A percentile compares a stretch with the other conserved stretches of the same genome.
Conservation (phyloP, 306 rosid species). For the Prunus davidiana region DNA sequence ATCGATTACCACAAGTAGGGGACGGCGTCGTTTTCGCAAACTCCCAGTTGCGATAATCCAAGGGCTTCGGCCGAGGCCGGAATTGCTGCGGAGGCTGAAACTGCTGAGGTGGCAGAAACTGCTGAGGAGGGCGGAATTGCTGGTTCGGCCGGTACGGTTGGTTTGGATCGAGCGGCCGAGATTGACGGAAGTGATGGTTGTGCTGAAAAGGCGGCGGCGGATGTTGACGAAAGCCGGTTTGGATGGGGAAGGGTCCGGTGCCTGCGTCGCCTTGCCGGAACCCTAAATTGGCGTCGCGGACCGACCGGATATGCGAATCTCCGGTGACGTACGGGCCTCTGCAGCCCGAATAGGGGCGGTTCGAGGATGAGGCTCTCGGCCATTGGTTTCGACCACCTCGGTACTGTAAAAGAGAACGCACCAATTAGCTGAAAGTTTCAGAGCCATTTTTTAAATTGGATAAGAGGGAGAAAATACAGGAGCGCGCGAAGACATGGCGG, state of each 20-base stretch:
- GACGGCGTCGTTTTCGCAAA: slow-evolving; percentile 43
- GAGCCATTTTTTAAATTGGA: background rate
- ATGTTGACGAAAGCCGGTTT: slow-evolving; percentile 11
- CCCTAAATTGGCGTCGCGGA: slow-evolving; percentile 53
- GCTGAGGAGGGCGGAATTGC: slow-evolving; percentile 28
- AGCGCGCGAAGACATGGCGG: slow-evolving; percentile 48
- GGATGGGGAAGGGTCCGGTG: slow-evolving; percentile 34
- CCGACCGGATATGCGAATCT: slow-evolving; percentile 54
- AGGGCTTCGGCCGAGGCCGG: slow-evolving; percentile 36
- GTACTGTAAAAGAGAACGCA: slow-evolving; percentile 35
- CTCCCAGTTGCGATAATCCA: slow-evolving; percentile 78
- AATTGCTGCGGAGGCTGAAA: slow-evolving; percentile 12
- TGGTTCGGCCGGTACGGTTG: slow-evolving; percentile 24
- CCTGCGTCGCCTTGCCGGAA: slow-evolving; percentile 42
- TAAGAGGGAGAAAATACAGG: slow-evolving; percentile 31
- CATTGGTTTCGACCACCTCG: slow-evolving; percentile 45
- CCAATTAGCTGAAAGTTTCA: background rate
- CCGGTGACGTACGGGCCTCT: slow-evolving; percentile 48
- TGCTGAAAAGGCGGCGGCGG: slow-evolving; percentile 20
- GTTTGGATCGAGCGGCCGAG: slow-evolving; percentile 19
- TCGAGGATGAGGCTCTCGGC: slow-evolving; percentile 40
- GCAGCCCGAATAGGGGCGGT: slow-evolving; percentile 42
- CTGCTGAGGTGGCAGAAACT: slow-evolving; percentile 24
- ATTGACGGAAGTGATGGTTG: slow-evolving; percentile 22
- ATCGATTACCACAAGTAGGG: slow-evolving; percentile 45